A percentile compares a stretch with the other conserved stretches of the same genome.
Evolutionary conservation across 2,329 filamentous ascomycete genomes (phyloP).

Genomic region (Xylariaceae sp.): DNA sequence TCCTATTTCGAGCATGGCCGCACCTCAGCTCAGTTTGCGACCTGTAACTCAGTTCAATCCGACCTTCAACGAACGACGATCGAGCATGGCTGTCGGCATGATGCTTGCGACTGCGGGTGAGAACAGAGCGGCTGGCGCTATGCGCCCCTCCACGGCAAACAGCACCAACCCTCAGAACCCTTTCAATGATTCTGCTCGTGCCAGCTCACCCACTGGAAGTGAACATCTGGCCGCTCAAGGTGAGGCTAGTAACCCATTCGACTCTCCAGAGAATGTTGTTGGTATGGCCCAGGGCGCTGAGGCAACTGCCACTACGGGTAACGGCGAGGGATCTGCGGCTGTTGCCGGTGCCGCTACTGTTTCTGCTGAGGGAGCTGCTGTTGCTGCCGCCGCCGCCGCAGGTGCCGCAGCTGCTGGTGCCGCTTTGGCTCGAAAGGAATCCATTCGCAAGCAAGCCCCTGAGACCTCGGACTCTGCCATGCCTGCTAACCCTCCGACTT

Average conservation of each 20-base stretch:
- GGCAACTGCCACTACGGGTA: slow-evolving; percentile 37
- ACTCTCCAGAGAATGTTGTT: slow-evolving; percentile 34
- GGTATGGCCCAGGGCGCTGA: slow-evolving; percentile 34
- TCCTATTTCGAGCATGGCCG: slow-evolving; percentile 46
- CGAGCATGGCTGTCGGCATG: slow-evolving; percentile 45
- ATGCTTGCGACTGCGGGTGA: slow-evolving; percentile 29
- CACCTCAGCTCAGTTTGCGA: slow-evolving; percentile 78
- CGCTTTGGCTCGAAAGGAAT: slow-evolving; percentile 45
- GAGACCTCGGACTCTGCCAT: slow-evolving; percentile 52
- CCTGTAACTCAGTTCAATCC: slow-evolving; percentile 81
- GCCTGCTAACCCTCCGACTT: slow-evolving; percentile 48
- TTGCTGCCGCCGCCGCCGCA: slow-evolving; percentile 29
- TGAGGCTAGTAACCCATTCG: slow-evolving; percentile 34
- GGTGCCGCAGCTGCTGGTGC: slow-evolving; percentile 26
- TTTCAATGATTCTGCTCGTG: slow-evolving; percentile 56
- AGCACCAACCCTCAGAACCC: slow-evolving; percentile 60
- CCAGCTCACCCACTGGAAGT: slow-evolving; percentile 39
- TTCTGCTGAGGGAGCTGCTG: slow-evolving; percentile 30
- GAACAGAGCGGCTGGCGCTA: slow-evolving; percentile 34
- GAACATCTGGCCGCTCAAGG: slow-evolving; percentile 27
- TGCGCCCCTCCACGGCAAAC: slow-evolving; percentile 41
- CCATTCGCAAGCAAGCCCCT: slow-evolving; percentile 49
- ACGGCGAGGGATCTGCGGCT: slow-evolving; percentile 32
- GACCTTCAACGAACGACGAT: slow-evolving; percentile 51
- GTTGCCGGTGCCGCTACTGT: slow-evolving; percentile 28